Percentiles rank a stretch among this genome's conserved stretches.
Conservation (phyloP, 768 basidiomycete species). For the Pisolithus orientalis region DNA sequence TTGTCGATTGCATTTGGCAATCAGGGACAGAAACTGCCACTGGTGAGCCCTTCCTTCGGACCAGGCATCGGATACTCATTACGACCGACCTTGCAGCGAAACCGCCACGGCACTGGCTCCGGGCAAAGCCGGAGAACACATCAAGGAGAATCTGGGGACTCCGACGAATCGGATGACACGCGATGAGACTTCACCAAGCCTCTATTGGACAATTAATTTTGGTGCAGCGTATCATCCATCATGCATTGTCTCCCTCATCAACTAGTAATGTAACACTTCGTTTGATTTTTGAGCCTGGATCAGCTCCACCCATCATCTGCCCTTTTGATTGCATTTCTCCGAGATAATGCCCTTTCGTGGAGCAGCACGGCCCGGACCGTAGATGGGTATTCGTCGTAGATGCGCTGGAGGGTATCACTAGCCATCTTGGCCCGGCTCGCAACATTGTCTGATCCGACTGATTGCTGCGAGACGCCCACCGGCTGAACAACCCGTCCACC, state of each 20-base stretch:
- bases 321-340: constrained; percentile 11
- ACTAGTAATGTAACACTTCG: constrained; percentile 19
- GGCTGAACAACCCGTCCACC: constrained; percentile 46
- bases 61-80: constrained; percentile 13
- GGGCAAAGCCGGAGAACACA: constrained; percentile 53
- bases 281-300: constrained; percentile 7
- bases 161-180: constrained; percentile 62
- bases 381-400: constrained; percentile 48
- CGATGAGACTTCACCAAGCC: constrained; percentile 16
- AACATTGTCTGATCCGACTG: constrained; percentile 10
- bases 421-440: constrained; percentile 29
- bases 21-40: constrained; percentile 83
- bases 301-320: constrained; percentile 14
- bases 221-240: constrained; percentile 16
- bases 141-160: constrained; percentile 53
- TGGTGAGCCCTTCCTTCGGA: constrained; percentile 42
- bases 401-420: constrained; percentile 34
- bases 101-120: constrained; percentile 62
- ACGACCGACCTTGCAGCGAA: constrained; percentile 47
- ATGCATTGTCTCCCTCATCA: constrained; percentile 14
- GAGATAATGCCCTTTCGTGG: constrained; percentile 29
- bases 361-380: constrained; percentile 29
- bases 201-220: constrained; percentile 7
- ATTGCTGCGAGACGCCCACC: constrained; percentile 22
- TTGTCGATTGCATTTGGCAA: constrained; percentile 85